Evolutionary conservation across 495 filamentous ascomycete species (phyloP).

Genomic region (Tuber magnatum): DNA sequence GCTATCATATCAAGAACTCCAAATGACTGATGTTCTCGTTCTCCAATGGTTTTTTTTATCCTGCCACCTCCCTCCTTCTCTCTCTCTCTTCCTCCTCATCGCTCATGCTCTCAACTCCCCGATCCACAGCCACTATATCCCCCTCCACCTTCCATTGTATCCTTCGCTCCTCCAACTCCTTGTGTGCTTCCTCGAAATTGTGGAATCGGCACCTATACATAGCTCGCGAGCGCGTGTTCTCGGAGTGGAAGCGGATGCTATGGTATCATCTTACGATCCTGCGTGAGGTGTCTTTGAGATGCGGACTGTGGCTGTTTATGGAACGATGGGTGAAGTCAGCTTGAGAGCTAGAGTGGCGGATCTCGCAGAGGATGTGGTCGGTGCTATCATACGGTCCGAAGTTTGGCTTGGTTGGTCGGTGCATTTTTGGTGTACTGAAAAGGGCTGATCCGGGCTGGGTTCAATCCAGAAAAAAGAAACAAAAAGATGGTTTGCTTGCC

Average conservation of each 20-base stretch:
- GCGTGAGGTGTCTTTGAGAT: constrained; percentile 18
- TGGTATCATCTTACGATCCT: constrained; percentile 27
- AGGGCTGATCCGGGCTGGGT: too few species aligned
- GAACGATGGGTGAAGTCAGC: constrained; percentile 7
- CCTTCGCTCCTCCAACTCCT: constrained; percentile 14
- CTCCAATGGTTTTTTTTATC: not conserved
- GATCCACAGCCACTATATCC: not conserved
- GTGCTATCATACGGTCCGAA: too few species aligned
- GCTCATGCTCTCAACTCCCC: not conserved
- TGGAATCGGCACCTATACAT: constrained; percentile 23
- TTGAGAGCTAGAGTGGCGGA: constrained; percentile 14
- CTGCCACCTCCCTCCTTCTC: too few species aligned
- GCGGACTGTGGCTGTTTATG: constrained; percentile 19
- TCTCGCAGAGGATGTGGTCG: constrained; percentile 23
- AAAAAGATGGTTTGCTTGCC: too few species aligned
- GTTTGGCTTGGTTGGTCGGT: not conserved
- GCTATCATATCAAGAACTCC: constrained; percentile 21
- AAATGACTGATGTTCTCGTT: constrained; percentile 17
- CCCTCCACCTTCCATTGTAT: not conserved
- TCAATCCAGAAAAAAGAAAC: too few species aligned
- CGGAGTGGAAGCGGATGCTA: constrained; percentile 15
- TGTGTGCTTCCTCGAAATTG: constrained; percentile 21
- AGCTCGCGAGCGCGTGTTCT: constrained; percentile 11
- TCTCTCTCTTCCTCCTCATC: not conserved
- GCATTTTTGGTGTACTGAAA: not conserved